A percentile compares a stretch with the other conserved stretches of the same genome.
Evolutionary conservation across 1,284 basidiomycete species (phyloP).

Genomic region (Neonothopanus nambi): DNA sequence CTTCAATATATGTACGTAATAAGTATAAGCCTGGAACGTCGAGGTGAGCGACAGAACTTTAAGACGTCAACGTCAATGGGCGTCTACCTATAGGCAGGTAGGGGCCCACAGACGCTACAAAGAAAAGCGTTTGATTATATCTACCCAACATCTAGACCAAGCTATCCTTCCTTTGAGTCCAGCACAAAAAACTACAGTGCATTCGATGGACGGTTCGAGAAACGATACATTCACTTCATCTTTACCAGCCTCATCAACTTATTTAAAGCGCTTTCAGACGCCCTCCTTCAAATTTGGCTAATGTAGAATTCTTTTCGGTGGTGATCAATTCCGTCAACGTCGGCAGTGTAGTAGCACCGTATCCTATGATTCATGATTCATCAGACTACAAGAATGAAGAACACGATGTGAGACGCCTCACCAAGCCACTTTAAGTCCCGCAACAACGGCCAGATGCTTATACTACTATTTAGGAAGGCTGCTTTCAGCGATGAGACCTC

Average conservation of each 20-base stretch:
- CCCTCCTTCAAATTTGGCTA: conserved; percentile 49
- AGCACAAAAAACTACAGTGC: too few relatives aligned
- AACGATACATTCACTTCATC: too few relatives aligned
- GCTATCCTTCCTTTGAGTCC: too few relatives aligned
- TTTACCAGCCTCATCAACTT: conserved; percentile 27
- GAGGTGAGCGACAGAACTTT: too few relatives aligned
- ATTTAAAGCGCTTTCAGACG: conserved; percentile 39
- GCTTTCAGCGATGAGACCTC: conserved; percentile 78
- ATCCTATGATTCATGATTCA: conserved; percentile 33
- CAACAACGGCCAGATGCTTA: conserved; percentile 82
- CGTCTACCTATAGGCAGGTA: too few relatives aligned
- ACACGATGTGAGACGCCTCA: conserved; percentile 31
- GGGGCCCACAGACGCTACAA: too few relatives aligned
- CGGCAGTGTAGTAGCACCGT: conserved; percentile 67
- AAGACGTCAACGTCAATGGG: too few relatives aligned
- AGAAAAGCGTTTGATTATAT: too few relatives aligned
- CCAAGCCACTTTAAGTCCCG: conserved; percentile 90
- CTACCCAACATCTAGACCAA: too few relatives aligned
- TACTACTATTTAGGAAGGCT: conserved; percentile 85
- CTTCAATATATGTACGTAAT: too few relatives aligned
- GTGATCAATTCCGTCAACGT: conserved; percentile 61
- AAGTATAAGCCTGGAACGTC: too few relatives aligned
- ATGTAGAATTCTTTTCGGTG: conserved; percentile 44
- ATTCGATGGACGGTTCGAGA: too few relatives aligned
- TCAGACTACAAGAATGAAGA: not conserved